Evolutionary conservation across 129 eudicot species (phyloP).

Genomic region (Helianthus tuberosus): DNA sequence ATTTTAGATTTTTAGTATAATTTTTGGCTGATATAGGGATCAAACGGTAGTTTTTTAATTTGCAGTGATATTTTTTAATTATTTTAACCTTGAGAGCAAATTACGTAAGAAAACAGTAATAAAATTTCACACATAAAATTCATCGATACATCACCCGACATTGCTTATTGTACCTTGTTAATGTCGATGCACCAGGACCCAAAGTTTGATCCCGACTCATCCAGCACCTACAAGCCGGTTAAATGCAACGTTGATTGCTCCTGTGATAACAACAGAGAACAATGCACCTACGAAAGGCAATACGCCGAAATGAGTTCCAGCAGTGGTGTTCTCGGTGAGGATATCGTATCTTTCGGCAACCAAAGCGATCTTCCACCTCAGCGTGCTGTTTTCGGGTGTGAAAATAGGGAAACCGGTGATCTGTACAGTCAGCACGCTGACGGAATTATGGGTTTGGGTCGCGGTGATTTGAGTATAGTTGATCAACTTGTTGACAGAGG

Average conservation of each 20-base stretch:
- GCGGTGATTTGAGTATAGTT: slow-evolving; percentile 87
- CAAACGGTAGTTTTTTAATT: too few relatives aligned
- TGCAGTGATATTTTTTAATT: too few relatives aligned
- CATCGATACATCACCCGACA: too few relatives aligned
- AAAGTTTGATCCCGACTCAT: slow-evolving; percentile 77
- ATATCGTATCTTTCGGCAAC: slow-evolving; percentile 85
- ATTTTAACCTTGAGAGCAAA: too few relatives aligned
- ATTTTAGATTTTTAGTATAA: too few relatives aligned
- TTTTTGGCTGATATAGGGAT: too few relatives aligned
- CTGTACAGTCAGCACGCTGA: slow-evolving; percentile 96
- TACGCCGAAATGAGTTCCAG: slow-evolving; percentile 99
- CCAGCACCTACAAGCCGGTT: slow-evolving; percentile 75
- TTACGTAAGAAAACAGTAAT: too few relatives aligned
- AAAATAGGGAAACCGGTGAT: slow-evolving; percentile 89
- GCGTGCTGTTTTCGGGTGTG: slow-evolving; percentile 96
- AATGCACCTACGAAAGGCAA: slow-evolving; percentile 78
- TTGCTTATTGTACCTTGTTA: neutral
- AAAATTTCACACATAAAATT: too few relatives aligned
- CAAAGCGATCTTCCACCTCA: slow-evolving; percentile 89
- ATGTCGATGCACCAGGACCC: slow-evolving; percentile 70
- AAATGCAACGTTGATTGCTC: slow-evolving; percentile 83
- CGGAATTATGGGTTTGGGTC: slow-evolving; percentile 99
- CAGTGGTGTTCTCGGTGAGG: slow-evolving; percentile 96
- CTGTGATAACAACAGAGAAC: slow-evolving; percentile 64
- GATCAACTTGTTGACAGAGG: slow-evolving; percentile 93